Conservation (phyloP, 2,329 filamentous ascomycete genomes). For the Penicillium sp. region DNA sequence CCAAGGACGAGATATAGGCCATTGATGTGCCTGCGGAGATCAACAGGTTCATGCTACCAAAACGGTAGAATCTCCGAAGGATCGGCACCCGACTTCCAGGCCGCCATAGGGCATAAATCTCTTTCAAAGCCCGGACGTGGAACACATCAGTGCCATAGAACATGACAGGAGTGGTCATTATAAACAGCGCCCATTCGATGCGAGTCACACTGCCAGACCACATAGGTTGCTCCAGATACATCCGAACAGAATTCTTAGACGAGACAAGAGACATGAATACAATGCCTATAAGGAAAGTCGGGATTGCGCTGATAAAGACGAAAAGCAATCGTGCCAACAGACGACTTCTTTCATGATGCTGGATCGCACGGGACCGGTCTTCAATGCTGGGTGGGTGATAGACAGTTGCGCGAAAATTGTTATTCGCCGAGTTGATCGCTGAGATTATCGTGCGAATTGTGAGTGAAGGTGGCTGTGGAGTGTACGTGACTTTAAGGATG, state of each 20-base stretch:
- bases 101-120: conserved; percentile 74
- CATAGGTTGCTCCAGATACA: conserved; percentile 69
- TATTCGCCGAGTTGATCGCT: conserved; percentile 64
- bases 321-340: conserved; percentile 70
- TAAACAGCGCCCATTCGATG: conserved; percentile 74
- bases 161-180: conserved; percentile 82
- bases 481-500: conserved; percentile 68
- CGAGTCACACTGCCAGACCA: conserved; percentile 68
- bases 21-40: conserved; percentile 86
- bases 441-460: conserved; percentile 73
- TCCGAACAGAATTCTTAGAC: conserved; percentile 55
- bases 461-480: conserved; percentile 64
- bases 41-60: conserved; percentile 94
- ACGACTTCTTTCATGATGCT: conserved; percentile 64
- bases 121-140: conserved; percentile 74
- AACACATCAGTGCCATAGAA: conserved; percentile 84
- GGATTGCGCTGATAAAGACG: conserved; percentile 68
- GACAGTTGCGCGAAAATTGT: conserved; percentile 64
- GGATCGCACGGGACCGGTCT: conserved; percentile 72
- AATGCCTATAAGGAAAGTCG: conserved; percentile 82
- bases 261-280: conserved; percentile 84
- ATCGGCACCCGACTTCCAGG: conserved; percentile 70
- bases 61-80: conserved; percentile 77
- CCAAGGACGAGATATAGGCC: conserved; percentile 79
- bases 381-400: conserved; percentile 81